These are phyloP conservation scores for Pinus taeda DNA, from an alignment of 75 land plant species.

Conservation along the genomic window DNA sequence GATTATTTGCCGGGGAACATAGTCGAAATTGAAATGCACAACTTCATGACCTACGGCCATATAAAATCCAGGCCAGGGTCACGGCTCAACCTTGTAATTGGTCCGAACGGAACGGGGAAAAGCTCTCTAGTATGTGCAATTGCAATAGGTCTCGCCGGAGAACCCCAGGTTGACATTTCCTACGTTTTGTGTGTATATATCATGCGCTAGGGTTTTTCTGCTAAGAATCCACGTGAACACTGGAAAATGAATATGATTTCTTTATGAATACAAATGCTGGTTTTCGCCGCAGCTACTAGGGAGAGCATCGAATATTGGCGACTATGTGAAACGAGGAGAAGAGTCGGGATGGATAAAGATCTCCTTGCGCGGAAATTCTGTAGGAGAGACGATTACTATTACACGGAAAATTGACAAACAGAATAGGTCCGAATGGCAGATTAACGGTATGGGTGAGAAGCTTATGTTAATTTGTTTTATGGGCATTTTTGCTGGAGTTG, in stretches of 20 bases:
- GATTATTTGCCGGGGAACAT: slow-evolving; percentile 87
- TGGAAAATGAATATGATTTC: background rate
- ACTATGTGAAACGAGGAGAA: slow-evolving; percentile 95
- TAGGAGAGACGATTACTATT: slow-evolving; percentile 40
- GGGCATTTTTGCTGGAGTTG: too few species aligned
- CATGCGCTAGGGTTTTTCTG: background rate
- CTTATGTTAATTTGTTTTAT: too few species aligned
- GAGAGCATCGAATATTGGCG: slow-evolving; percentile 81
- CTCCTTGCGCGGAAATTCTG: slow-evolving; percentile 47
- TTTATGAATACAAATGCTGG: background rate
- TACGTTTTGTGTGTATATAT: background rate
- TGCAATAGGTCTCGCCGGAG: slow-evolving; percentile 93
- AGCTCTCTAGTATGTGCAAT: slow-evolving; percentile 98
- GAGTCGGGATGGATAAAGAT: slow-evolving; percentile 75
- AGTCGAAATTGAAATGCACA: slow-evolving; percentile 80
- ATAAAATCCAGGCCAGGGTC: slow-evolving; percentile 83
- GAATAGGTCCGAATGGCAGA: slow-evolving; percentile 88
- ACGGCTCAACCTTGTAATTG: slow-evolving; percentile 90
- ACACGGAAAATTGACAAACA: slow-evolving; percentile 66
- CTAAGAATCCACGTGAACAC: background rate
- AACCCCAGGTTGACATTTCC: slow-evolving; percentile 69
- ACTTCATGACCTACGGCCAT: slow-evolving; percentile 87
- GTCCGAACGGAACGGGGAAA: slow-evolving; percentile 97
- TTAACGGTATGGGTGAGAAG: slow-evolving; percentile 54
- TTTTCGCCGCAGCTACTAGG: slow-evolving; percentile 66